Base-by-base conservation (phyloP, 768 basidiomycete genomes). In the Chalciporus chontae region DNA sequence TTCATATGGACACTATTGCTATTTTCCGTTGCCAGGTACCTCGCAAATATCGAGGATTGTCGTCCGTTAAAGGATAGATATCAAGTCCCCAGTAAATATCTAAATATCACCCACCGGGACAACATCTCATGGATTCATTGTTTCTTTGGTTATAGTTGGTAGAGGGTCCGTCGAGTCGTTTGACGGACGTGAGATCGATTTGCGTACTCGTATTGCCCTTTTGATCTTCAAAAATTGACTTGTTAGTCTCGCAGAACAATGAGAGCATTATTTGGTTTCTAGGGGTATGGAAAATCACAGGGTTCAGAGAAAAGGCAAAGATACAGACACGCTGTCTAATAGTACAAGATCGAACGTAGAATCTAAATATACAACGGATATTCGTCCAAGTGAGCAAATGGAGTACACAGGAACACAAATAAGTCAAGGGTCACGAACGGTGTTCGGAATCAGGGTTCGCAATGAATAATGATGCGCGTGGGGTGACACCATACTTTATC, bases 401-500 rank as follows among this genome's bases (percentile, higher is more conserved):
- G 18, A 21, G 18, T 19, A 38, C 37, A 26, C 34, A 24, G 36
- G 43, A 36, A 41, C 11, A 45, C 32, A 34, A 14, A 32, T 13
- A 7, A 39, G 38, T 40, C 13, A 13, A 42, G 34, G 18, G 29
- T 64, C 59, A 66, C 32, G 50, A 41, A 34, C 46, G 18, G 38
- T 40, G 41, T 45, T 51, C 50, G 38, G 48, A 45, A 51, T 63
- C 62, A 32, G 89, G 87, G 66, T 91, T 90, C 19, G 85, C 85
- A 45, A 91, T 75, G 56, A 80, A 90, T 26, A 91, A 72, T 53
- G 80, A 79, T 17, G 78, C 68, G 52, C 78, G 76, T 19, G 81
- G 80, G 31, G 76, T 82, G 29, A 90, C 74, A 11, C 86, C 87
- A 63, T 90, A 90, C 23, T 77, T 73, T 32, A 82, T 71, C 38